phyloP scores from a whole-genome alignment of 306 rosid species.

The Crotalaria pallida region DNA sequence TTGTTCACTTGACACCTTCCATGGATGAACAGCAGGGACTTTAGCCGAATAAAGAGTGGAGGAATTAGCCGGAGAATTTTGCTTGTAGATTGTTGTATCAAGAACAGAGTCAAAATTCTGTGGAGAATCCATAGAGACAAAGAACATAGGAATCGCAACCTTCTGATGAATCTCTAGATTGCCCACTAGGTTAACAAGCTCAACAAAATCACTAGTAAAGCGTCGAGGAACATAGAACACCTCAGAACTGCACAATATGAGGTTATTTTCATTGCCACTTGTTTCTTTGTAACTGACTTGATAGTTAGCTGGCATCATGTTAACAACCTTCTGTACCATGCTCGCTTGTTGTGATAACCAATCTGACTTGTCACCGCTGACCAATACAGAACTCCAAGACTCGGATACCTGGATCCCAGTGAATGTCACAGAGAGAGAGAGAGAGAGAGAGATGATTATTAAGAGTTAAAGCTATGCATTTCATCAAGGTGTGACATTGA shows the following conservation, averaged over 20 bases:
- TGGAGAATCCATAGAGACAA: constrained; percentile 69
- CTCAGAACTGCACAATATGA: constrained; percentile 76
- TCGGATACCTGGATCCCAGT: constrained; percentile 58
- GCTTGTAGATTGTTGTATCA: constrained; percentile 56
- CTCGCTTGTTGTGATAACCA: constrained; percentile 85
- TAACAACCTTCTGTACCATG: constrained; percentile 76
- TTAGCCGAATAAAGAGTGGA: constrained; percentile 69
- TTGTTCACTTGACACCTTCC: constrained; percentile 78
- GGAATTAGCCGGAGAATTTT: constrained; percentile 53
- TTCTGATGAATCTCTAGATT: constrained; percentile 77
- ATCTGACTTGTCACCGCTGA: constrained; percentile 48
- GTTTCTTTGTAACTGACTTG: constrained; percentile 83
- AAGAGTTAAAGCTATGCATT: neutral
- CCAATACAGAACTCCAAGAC: constrained; percentile 71
- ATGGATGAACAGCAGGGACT: constrained; percentile 86
- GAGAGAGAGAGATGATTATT: neutral
- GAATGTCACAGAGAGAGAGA: constrained; percentile 1
- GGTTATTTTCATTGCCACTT: constrained; percentile 35
- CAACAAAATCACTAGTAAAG: constrained; percentile 59
- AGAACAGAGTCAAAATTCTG: constrained; percentile 79
- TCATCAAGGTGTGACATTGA: neutral
- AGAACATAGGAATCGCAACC: constrained; percentile 92
- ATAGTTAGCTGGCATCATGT: constrained; percentile 86
- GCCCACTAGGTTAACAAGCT: constrained; percentile 74
- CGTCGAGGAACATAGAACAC: constrained; percentile 77